Evolutionary conservation across 768 basidiomycete genomes (phyloP).

Genomic region (Rhodotorula kratochvilovae): DNA sequence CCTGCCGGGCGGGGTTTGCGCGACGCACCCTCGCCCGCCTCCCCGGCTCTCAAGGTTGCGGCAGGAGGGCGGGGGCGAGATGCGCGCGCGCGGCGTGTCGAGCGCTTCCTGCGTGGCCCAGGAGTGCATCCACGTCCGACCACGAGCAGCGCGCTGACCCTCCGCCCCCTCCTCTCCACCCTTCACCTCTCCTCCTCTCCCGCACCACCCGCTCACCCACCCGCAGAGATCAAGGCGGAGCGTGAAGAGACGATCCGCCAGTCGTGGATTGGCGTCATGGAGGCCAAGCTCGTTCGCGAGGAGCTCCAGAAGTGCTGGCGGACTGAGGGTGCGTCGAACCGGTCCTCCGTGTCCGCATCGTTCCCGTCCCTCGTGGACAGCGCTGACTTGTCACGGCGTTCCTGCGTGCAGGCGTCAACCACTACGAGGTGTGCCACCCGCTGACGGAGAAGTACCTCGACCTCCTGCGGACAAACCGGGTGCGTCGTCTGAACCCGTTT

Average conservation of each 20-base stretch:
- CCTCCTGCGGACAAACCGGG: slow-evolving; percentile 36
- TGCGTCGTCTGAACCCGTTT: background rate
- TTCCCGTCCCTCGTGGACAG: too few relatives aligned
- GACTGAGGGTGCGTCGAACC: slow-evolving; percentile 59
- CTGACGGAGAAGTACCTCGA: slow-evolving; percentile 40
- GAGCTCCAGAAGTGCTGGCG: slow-evolving; percentile 85
- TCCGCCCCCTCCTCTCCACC: background rate
- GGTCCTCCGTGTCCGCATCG: too few relatives aligned
- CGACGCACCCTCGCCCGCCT: too few relatives aligned
- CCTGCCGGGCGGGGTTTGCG: too few relatives aligned
- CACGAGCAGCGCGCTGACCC: too few relatives aligned
- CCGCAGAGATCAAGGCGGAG: slow-evolving; percentile 26
- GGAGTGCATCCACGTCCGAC: too few relatives aligned
- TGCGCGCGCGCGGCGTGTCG: too few relatives aligned
- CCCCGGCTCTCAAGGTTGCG: too few relatives aligned
- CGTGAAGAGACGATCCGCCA: slow-evolving; percentile 77
- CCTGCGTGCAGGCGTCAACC: slow-evolving; percentile 34
- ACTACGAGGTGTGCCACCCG: slow-evolving; percentile 40
- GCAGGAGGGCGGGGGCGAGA: too few relatives aligned
- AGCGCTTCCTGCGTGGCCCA: too few relatives aligned
- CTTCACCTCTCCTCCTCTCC: too few relatives aligned
- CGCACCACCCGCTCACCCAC: background rate
- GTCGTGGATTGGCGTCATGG: slow-evolving; percentile 93
- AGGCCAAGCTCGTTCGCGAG: slow-evolving; percentile 77
- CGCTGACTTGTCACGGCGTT: too few relatives aligned